Base-by-base conservation (phyloP, 164 flowering plant species). In the Akebia trifoliata region DNA sequence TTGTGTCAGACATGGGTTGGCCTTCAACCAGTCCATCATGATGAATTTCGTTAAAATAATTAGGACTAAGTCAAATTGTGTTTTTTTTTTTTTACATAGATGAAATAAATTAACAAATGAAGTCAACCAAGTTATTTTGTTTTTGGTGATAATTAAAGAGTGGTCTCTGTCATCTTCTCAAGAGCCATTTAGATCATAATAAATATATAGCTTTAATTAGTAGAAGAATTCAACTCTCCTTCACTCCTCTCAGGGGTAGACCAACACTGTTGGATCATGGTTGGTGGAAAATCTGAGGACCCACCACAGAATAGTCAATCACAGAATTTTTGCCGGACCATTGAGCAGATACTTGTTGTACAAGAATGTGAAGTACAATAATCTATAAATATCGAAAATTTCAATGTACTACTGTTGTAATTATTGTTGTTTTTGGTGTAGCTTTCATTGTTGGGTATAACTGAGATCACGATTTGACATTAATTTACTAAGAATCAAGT, bases 391-490 rank as follows among this genome's bases (percentile, higher is more conserved):
- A 17, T 18, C 31, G 3, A 37, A 25, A 10, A 37, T 2, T 24
- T 14, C 2, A n/a, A 24, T 54, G 57, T 38, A 54, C 57, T 24
- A 7, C 44, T 12, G 11, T 11, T 52, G 25, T 31, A 32, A 25
- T 49, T n/a, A 44, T 20, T 22, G 20, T 15, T 2, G 4, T 28
- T 21, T 3, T 15, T 49, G 35, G 14, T 0, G 52, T 8, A 6
- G 52, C 52, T 49, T 30, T 49, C 54, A 31, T 50, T 50, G 51
- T 18, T 31, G 17, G 38, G 54, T 31, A 34, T 50, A 18, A 6
- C 21, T 17, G 21, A 31, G 15, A 50, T 50, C 54, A 31, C 10
- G 15, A 30, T 50, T 45, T 45, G 49, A 24, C 49, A 44, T 45
- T 45, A 4, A 3, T 45, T 45, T 45, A 25, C 24, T 45, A 11